Evolutionary conservation across 2,329 filamentous ascomycete species (phyloP).

Genomic region (Escovopsis sp.): DNA sequence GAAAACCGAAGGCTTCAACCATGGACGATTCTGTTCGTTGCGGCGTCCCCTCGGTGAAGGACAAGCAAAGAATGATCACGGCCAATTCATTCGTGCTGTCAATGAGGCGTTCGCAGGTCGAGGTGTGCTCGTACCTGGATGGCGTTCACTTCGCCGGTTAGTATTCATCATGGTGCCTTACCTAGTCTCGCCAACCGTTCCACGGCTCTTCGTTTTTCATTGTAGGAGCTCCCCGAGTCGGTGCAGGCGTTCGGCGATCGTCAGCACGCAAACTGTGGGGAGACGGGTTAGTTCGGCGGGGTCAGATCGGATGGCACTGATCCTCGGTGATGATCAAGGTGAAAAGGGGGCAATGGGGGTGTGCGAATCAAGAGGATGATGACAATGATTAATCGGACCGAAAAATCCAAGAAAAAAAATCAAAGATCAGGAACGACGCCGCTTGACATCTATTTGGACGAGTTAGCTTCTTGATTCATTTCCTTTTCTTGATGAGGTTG

Average conservation of each 20-base stretch:
- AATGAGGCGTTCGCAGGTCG: too few relatives aligned
- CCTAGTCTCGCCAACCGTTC: not conserved
- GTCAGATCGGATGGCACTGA: slow-evolving; percentile 1
- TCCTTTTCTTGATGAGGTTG: too few relatives aligned
- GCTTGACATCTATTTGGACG: slow-evolving; percentile 7
- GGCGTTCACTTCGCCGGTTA: not conserved
- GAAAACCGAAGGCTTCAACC: too few relatives aligned
- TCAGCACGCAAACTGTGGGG: slow-evolving; percentile 1
- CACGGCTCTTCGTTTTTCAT: not conserved
- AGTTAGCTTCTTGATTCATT: slow-evolving; percentile 3
- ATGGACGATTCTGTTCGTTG: too few relatives aligned
- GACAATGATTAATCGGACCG: slow-evolving; percentile 2
- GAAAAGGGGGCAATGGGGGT: not conserved
- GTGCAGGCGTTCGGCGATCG: not conserved
- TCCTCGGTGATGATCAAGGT: not conserved
- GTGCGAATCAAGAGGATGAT: not conserved
- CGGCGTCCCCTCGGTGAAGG: too few relatives aligned
- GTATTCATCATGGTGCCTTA: not conserved
- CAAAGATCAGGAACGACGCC: slow-evolving; percentile 7
- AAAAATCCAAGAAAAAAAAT: slow-evolving; percentile 1
- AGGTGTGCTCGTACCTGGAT: too few relatives aligned
- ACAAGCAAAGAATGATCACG: too few relatives aligned
- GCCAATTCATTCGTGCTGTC: too few relatives aligned
- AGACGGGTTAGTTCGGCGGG: slow-evolving; percentile 3
- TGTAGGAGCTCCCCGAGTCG: not conserved